Conservation (phyloP, 495 filamentous ascomycete species). For the Penicillium canariense region DNA sequence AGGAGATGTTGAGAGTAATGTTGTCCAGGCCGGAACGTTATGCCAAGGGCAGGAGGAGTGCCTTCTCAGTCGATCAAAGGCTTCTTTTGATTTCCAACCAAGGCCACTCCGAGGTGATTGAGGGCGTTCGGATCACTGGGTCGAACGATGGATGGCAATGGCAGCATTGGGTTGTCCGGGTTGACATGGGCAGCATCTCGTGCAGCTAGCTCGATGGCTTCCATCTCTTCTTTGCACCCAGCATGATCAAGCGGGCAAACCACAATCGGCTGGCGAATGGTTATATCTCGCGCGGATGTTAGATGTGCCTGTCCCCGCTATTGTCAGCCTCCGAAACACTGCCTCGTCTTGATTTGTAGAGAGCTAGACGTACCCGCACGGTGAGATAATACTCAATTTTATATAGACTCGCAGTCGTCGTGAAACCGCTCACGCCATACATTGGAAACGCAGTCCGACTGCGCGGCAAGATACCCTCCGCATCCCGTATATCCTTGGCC, state of each 20-base stretch:
- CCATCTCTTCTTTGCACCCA: slow-evolving; percentile 96
- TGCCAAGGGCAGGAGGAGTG: too few species aligned
- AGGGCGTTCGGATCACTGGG: slow-evolving; percentile 75
- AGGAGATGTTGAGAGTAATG: not conserved
- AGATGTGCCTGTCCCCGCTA: slow-evolving; percentile 68
- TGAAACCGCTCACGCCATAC: slow-evolving; percentile 86
- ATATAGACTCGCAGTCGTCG: slow-evolving; percentile 89
- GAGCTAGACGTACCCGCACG: slow-evolving; percentile 68
- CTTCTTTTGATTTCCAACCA: slow-evolving; percentile 83
- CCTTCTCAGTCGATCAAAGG: slow-evolving; percentile 75
- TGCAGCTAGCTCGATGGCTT: slow-evolving; percentile 91
- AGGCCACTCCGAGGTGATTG: slow-evolving; percentile 73
- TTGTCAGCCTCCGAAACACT: not conserved
- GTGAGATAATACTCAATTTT: slow-evolving; percentile 97
- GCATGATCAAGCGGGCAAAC: slow-evolving; percentile 95
- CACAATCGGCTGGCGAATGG: slow-evolving; percentile 88
- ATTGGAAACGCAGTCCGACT: slow-evolving; percentile 85
- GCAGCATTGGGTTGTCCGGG: slow-evolving; percentile 84
- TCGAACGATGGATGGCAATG: slow-evolving; percentile 75
- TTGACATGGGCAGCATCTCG: slow-evolving; percentile 86
- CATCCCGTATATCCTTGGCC: slow-evolving; percentile 81
- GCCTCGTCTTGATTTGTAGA: not conserved
- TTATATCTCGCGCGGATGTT: slow-evolving; percentile 86
- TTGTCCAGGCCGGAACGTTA: too few species aligned
- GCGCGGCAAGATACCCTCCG: slow-evolving; percentile 82